These are phyloP conservation scores for Meyerozyma smithsonii DNA, from an alignment of 1,139 yeast genomes.

Conservation along the genomic window DNA sequence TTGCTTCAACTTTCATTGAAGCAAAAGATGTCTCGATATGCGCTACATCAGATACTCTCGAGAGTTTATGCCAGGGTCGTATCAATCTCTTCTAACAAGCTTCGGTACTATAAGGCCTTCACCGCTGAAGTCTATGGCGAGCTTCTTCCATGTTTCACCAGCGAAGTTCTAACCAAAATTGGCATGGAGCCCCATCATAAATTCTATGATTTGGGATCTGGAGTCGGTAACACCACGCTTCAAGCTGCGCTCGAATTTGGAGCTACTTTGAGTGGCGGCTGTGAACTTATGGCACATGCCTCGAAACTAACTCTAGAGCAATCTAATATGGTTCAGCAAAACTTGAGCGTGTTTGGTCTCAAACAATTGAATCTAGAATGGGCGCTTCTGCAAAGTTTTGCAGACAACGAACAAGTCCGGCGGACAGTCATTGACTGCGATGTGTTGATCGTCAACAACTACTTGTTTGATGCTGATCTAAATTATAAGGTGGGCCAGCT, in stretches of 20 bases:
- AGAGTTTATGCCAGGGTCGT: conserved; percentile 75
- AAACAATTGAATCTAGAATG: conserved; percentile 51
- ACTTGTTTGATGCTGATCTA: conserved; percentile 70
- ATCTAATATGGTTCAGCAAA: conserved; percentile 48
- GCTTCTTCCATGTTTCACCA: conserved; percentile 70
- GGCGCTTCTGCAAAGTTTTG: conserved; percentile 67
- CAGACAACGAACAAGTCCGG: conserved; percentile 54
- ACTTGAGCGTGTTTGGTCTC: conserved; percentile 63
- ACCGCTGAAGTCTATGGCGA: conserved; percentile 93
- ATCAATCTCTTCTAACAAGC: conserved; percentile 62
- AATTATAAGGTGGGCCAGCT: conserved; percentile 66
- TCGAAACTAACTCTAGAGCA: conserved; percentile 64
- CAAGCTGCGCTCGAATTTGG: conserved; percentile 90
- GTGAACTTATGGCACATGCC: conserved; percentile 85
- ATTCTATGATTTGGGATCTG: conserved; percentile 86
- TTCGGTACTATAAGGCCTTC: conserved; percentile 76
- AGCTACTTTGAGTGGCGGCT: conserved; percentile 72
- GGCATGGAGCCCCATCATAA: conserved; percentile 47
- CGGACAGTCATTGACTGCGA: conserved; percentile 57
- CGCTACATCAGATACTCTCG: conserved; percentile 65
- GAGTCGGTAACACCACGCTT: conserved; percentile 87
- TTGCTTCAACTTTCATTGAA: conserved; percentile 27
- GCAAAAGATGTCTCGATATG: conserved; percentile 46
- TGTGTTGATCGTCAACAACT: conserved; percentile 75
- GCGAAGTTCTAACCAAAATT: conserved; percentile 65